These are phyloP conservation scores for Diaporthe nobilis DNA, from an alignment of 2,329 filamentous ascomycete species.

Conservation along the genomic window DNA sequence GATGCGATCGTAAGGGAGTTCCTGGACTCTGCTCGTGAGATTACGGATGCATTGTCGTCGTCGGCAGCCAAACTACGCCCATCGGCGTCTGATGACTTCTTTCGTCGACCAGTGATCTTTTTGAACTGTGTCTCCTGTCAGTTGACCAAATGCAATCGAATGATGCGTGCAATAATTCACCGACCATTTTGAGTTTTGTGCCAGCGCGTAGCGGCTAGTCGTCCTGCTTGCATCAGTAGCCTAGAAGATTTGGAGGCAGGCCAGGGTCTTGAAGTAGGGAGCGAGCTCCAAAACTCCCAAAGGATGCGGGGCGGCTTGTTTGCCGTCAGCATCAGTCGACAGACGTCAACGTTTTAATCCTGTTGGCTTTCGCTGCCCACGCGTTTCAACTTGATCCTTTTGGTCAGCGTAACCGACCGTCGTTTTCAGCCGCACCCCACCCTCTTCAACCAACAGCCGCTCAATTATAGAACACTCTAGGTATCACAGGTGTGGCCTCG, in stretches of 20 bases:
- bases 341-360: background rate
- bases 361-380: background rate
- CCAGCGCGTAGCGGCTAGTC: background rate
- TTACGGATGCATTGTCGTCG: background rate
- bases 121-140: background rate
- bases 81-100: background rate
- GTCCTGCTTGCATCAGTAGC: background rate
- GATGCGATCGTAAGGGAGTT: background rate
- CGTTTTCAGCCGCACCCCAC: background rate
- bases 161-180: background rate
- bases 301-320: conserved; percentile 7
- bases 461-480: background rate
- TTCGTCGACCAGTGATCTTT: background rate
- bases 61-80: background rate
- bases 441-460: background rate
- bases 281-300: background rate
- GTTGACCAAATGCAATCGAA: background rate
- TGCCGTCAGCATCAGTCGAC: background rate
- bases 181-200: background rate
- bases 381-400: background rate
- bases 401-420: background rate
- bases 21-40: background rate
- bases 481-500: background rate
- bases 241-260: background rate
- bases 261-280: background rate